These are phyloP conservation scores for Rosa multiflora DNA, from an alignment of 306 rosid species.

Conservation along the genomic window DNA sequence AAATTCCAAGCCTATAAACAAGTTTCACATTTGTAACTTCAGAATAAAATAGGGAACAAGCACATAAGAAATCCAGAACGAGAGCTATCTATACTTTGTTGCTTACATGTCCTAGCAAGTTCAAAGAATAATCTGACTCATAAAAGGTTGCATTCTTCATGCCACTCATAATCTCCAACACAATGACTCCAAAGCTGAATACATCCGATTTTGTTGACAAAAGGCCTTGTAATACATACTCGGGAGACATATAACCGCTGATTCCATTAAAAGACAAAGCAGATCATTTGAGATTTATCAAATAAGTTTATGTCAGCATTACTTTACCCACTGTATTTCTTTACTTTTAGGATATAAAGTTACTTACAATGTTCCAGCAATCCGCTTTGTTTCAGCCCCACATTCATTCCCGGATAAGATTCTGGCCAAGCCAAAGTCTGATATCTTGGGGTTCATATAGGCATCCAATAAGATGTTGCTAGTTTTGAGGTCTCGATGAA, in stretches of 20 bases:
- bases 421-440: constrained; percentile 28
- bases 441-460: constrained; percentile 28
- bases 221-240: constrained; percentile 13
- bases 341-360: neutral
- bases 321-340: neutral
- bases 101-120: constrained; percentile 30
- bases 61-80: neutral
- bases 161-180: constrained; percentile 18
- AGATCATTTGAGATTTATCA: neutral
- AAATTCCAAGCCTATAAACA: constrained; percentile 20
- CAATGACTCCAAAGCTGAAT: constrained; percentile 23
- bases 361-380: constrained; percentile 24
- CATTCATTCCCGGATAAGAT: constrained; percentile 6
- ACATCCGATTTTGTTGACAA: constrained; percentile 19
- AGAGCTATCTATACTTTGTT: neutral
- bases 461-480: constrained; percentile 23
- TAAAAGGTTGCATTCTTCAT: constrained; percentile 12
- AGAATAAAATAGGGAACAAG: neutral
- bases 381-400: constrained; percentile 18
- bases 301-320: neutral
- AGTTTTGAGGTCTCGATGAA: constrained; percentile 22
- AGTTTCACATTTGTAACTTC: neutral
- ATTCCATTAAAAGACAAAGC: neutral
- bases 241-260: constrained; percentile 28
- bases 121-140: constrained; percentile 12